Percentiles rank a stretch among this genome's conserved stretches.
phyloP scores from a whole-genome alignment of 306 rosid genomes.

The Biancaea sappan region DNA sequence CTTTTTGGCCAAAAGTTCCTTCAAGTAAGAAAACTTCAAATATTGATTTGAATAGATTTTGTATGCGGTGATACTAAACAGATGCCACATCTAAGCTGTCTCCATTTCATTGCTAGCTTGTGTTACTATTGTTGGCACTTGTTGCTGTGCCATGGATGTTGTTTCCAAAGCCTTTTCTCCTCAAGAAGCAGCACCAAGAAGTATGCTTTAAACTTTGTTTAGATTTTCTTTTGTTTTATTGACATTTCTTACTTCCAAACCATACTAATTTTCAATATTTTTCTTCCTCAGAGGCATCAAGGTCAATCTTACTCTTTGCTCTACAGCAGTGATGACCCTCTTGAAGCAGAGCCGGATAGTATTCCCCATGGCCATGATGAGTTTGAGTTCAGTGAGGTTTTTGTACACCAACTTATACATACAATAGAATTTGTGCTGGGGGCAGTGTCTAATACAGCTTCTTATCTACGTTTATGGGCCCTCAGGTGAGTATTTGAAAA shows the following conservation, averaged over 20 bases:
- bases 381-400: conserved; percentile 87
- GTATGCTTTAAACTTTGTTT: conserved; percentile 43
- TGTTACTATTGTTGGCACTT: conserved; percentile 71
- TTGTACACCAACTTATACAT: conserved; percentile 96
- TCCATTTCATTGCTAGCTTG: conserved; percentile 47
- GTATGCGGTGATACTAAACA: background rate
- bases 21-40: conserved; percentile 60
- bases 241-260: background rate
- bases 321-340: conserved; percentile 57
- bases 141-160: conserved; percentile 99
- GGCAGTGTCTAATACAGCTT: conserved; percentile 97
- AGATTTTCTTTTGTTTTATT: background rate
- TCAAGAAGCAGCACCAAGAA: conserved; percentile 78
- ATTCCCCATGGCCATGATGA: conserved; percentile 65
- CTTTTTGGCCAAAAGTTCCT: conserved; percentile 86
- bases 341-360: conserved; percentile 55
- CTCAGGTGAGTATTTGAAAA: conserved; percentile 62
- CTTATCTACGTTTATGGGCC: conserved; percentile 98
- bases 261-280: conserved; percentile 8
- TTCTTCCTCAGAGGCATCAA: conserved; percentile 58
- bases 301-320: conserved; percentile 71
- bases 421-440: conserved; percentile 96
- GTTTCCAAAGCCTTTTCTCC: conserved; percentile 89
- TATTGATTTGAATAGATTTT: conserved; percentile 25
- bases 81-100: conserved; percentile 35